Evolutionary conservation across 805 yeast species (phyloP).

Genomic region (Saturnispora ahearnii): DNA sequence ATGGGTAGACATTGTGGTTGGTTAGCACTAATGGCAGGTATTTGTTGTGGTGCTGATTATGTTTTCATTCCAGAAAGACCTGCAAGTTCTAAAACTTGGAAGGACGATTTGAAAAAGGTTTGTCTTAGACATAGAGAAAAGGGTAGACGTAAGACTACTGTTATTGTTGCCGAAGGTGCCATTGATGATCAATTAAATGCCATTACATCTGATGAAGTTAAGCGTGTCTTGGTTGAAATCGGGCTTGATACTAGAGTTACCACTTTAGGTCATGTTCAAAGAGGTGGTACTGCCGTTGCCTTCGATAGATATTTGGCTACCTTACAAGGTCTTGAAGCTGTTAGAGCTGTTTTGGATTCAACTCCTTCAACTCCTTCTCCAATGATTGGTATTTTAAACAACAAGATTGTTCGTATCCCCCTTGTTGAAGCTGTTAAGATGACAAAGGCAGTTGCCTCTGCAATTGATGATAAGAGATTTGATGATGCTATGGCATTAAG

Average conservation of each 20-base stretch:
- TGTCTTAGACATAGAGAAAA: slow-evolving; percentile 70
- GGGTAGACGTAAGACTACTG: slow-evolving; percentile 92
- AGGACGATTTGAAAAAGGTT: slow-evolving; percentile 64
- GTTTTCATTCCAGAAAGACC: slow-evolving; percentile 94
- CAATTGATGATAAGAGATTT: slow-evolving; percentile 72
- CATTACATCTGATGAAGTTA: slow-evolving; percentile 72
- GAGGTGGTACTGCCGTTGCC: slow-evolving; percentile 98
- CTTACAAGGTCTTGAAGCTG: slow-evolving; percentile 95
- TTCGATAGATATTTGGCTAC: slow-evolving; percentile 88
- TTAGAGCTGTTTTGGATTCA: slow-evolving; percentile 78
- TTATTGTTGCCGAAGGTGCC: slow-evolving; percentile 98
- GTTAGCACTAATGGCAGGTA: slow-evolving; percentile 96
- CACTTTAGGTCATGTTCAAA: slow-evolving; percentile 93
- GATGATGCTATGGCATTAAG: slow-evolving; percentile 80
- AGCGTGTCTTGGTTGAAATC: slow-evolving; percentile 68
- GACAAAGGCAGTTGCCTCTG: slow-evolving; percentile 85
- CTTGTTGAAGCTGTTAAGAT: slow-evolving; percentile 82
- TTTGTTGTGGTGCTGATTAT: slow-evolving; percentile 92
- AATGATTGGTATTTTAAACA: slow-evolving; percentile 82
- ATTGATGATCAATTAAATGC: slow-evolving; percentile 73
- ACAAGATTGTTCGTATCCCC: slow-evolving; percentile 76
- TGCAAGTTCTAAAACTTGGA: slow-evolving; percentile 66
- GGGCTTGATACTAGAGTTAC: slow-evolving; percentile 94
- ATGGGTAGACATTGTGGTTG: slow-evolving; percentile 99
- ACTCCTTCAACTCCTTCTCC: slow-evolving; percentile 93